These are phyloP conservation scores for Pseudogymnoascus sp. DNA, from an alignment of 2,329 filamentous ascomycete species.

Conservation along the genomic window DNA sequence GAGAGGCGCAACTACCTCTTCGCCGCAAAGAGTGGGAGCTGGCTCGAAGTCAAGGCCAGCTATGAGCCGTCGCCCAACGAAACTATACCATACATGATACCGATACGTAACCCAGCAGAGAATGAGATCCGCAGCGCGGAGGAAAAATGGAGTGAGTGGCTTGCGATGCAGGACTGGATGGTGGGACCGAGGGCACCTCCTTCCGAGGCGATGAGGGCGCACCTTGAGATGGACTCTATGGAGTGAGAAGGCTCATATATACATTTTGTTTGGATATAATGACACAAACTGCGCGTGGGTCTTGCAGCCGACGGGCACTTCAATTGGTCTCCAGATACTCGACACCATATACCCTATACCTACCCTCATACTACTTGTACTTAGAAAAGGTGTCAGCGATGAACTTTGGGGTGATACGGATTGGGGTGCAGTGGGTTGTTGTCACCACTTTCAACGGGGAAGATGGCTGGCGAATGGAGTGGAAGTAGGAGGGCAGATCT, in stretches of 20 bases:
- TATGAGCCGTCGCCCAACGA: conserved; percentile 85
- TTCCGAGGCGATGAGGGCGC: background rate
- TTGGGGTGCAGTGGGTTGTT: background rate
- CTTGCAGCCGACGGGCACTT: background rate
- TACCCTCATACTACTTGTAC: background rate
- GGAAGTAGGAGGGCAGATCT: background rate
- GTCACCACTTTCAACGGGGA: no score
- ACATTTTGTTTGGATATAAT: background rate
- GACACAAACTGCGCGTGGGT: background rate
- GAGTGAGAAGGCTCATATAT: conserved; percentile 1
- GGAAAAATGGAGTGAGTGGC: conserved; percentile 84
- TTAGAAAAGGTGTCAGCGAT: background rate
- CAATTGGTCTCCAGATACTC: background rate
- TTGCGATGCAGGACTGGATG: conserved; percentile 99
- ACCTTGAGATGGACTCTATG: background rate
- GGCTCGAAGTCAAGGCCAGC: conserved; percentile 79
- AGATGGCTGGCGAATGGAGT: background rate
- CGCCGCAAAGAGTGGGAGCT: conserved; percentile 84
- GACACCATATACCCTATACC: background rate
- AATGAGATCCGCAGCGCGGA: conserved; percentile 79
- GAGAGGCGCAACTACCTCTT: conserved; percentile 94
- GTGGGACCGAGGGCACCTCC: conserved; percentile 67
- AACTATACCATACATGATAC: conserved; percentile 77
- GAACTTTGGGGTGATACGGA: background rate
- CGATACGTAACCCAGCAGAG: conserved; percentile 67